Evolutionary conservation across 257 asterid species (phyloP).

Genomic region (Solanum appendiculatum): DNA sequence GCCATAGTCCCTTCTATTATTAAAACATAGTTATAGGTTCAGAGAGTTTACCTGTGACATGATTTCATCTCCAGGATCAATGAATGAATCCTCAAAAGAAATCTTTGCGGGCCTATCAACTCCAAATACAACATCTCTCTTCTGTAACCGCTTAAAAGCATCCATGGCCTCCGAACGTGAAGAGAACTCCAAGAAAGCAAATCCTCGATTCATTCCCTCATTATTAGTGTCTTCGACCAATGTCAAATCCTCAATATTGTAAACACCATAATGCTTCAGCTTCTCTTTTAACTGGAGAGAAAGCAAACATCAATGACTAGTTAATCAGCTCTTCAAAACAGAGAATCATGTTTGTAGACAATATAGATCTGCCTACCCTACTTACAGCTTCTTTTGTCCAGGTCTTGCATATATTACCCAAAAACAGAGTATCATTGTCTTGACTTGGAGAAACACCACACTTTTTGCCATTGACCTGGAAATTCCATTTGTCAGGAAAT

Average conservation of each 20-base stretch:
- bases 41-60: constrained; percentile 86
- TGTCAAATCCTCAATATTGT: constrained; percentile 77
- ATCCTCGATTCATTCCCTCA: constrained; percentile 79
- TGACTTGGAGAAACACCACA: constrained; percentile 99
- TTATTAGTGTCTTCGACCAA: constrained; percentile 80
- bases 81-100: constrained; percentile 93
- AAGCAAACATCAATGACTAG: constrained; percentile 30
- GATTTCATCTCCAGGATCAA: constrained; percentile 97
- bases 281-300: constrained; percentile 81
- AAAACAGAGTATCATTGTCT: constrained; percentile 91
- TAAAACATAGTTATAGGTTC: constrained; percentile 1
- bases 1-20: neutral
- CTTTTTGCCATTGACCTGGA: constrained; percentile 94
- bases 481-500: constrained; percentile 32
- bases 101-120: constrained; percentile 93
- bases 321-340: constrained; percentile 11
- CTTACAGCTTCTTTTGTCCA: constrained; percentile 97
- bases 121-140: constrained; percentile 84
- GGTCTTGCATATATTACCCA: constrained; percentile 91
- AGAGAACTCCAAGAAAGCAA: constrained; percentile 89
- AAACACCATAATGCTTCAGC: constrained; percentile 69
- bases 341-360: constrained; percentile 15
- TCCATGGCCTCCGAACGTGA: constrained; percentile 96
- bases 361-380: constrained; percentile 15
- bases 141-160: constrained; percentile 92